Evolutionary conservation across 768 basidiomycete species (phyloP), one percentile per base, ranked within the genome.

Genomic region (Macrolepiota fuliginosa): DNA sequence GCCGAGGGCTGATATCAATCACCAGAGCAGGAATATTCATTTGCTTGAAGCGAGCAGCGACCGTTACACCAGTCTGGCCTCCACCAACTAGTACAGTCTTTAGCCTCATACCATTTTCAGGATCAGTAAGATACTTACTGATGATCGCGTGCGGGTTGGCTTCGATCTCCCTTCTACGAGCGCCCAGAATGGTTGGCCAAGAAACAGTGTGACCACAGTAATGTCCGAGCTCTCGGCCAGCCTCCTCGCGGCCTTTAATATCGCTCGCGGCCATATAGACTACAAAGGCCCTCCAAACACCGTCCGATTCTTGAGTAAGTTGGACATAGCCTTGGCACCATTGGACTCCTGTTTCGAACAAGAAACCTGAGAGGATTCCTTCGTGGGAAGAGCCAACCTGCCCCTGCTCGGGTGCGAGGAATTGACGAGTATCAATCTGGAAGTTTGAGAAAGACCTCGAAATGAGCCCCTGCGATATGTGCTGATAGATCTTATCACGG

Each of bases 31-130:
- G 60, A 4, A 61, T 61, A 32, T 55, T 55, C 60, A 61, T 55
- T 13, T 61, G 60, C 17, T 55, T 61, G 36, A 61, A 61, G 13
- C 60, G 53, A 12, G 60, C 60, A n/a, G 60, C 60, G 22, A 54
- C 22, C 11, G 11, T 55, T 3, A 61, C 22, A 1, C 60, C 60
- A 10, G 22, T 27, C 7, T 61, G 60, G 2, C 60, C 29, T 4
- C 45, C 60, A 36, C 60, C 60, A 40, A 61, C 60, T 61, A 22
- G 24, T 13, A 22, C 37, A 24, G 37, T 19, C n/a, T 19, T 10
- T 13, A 54, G 37, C 36, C n/a, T 22, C 10, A 11, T 24, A n/a
- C 3, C 11, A 10, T 6, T n/a, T 9, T 39, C 22, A 19, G 12
- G 3, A 22, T 22, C 13, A 7, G 0, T 3, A 5, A 19, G 4